These are phyloP conservation scores for Xylariaceae sp. DNA, from an alignment of 2,329 filamentous ascomycete genomes.

Conservation along the genomic window DNA sequence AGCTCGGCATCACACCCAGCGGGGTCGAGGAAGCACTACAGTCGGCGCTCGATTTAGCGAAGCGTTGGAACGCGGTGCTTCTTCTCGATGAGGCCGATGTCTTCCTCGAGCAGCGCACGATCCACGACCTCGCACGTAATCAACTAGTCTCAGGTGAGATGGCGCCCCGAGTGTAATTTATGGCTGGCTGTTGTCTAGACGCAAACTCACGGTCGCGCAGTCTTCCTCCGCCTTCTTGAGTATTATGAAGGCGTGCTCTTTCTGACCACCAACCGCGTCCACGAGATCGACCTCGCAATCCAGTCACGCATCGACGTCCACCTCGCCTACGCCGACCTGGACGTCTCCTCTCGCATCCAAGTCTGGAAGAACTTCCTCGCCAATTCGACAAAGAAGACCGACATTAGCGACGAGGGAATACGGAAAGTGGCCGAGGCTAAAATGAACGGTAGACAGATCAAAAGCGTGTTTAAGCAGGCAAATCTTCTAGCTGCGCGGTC, in stretches of 20 bases:
- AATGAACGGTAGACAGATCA: slow-evolving; percentile 23
- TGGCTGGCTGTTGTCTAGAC: too few species aligned
- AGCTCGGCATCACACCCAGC: slow-evolving; percentile 27
- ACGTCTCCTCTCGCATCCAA: slow-evolving; percentile 6
- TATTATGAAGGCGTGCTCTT: slow-evolving; percentile 18
- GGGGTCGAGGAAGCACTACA: slow-evolving; percentile 27
- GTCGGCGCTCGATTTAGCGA: slow-evolving; percentile 28
- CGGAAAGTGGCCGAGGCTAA: slow-evolving; percentile 13
- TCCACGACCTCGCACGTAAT: slow-evolving; percentile 29
- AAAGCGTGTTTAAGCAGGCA: slow-evolving; percentile 21
- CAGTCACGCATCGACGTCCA: slow-evolving; percentile 18
- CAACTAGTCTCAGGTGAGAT: slow-evolving; percentile 32
- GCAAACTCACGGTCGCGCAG: slow-evolving; percentile 15
- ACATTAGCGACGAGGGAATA: slow-evolving; percentile 16
- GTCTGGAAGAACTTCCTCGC: slow-evolving; percentile 20
- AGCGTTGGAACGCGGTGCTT: slow-evolving; percentile 35
- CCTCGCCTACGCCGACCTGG: slow-evolving; percentile 13
- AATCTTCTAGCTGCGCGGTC: slow-evolving; percentile 20
- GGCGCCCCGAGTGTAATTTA: too few species aligned
- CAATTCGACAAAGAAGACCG: slow-evolving; percentile 9
- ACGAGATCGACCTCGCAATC: slow-evolving; percentile 17
- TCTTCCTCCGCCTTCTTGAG: slow-evolving; percentile 16
- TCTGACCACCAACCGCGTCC: slow-evolving; percentile 17
- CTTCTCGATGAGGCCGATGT: slow-evolving; percentile 37
- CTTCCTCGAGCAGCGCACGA: slow-evolving; percentile 29